A percentile compares a stretch with the other conserved stretches of the same genome.
These are phyloP conservation scores for Kondoa subrosea DNA, from an alignment of 768 basidiomycete genomes.

Conservation along the genomic window DNA sequence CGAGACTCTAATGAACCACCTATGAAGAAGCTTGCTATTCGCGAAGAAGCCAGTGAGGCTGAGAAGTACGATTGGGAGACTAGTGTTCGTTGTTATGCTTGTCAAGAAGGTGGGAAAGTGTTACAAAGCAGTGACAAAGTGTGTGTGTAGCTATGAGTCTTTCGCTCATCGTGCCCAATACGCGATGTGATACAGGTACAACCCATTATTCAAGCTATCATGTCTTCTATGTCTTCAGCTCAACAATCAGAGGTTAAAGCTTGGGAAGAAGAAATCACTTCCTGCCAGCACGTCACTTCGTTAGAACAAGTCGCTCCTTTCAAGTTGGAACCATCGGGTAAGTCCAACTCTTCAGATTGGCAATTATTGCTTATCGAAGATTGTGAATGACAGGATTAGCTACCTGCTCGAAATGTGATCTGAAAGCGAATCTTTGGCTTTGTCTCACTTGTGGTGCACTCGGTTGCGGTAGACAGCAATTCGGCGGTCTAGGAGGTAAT, in stretches of 20 bases:
- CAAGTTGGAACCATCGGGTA: constrained; percentile 42
- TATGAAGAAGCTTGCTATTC: constrained; percentile 69
- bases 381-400: constrained; percentile 45
- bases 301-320: constrained; percentile 40
- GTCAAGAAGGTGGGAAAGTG: constrained; percentile 28
- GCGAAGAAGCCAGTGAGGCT: constrained; percentile 48
- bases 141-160: background rate
- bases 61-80: constrained; percentile 64
- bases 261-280: constrained; percentile 83
- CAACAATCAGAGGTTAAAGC: constrained; percentile 88
- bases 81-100: constrained; percentile 57
- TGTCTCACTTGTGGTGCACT: constrained; percentile 80
- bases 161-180: background rate
- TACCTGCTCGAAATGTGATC: constrained; percentile 62
- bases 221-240: constrained; percentile 69
- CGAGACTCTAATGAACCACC: constrained; percentile 61
- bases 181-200: constrained; percentile 12
- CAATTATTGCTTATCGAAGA: background rate
- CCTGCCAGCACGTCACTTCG: constrained; percentile 64
- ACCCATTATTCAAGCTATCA: constrained; percentile 42
- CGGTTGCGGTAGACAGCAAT: constrained; percentile 75
- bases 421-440: constrained; percentile 86
- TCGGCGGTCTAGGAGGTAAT: constrained; percentile 49
- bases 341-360: constrained; percentile 10
- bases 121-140: constrained; percentile 18